phyloP scores from a whole-genome alignment of 2,329 filamentous ascomycete species.

The Orbilia brochopaga region DNA sequence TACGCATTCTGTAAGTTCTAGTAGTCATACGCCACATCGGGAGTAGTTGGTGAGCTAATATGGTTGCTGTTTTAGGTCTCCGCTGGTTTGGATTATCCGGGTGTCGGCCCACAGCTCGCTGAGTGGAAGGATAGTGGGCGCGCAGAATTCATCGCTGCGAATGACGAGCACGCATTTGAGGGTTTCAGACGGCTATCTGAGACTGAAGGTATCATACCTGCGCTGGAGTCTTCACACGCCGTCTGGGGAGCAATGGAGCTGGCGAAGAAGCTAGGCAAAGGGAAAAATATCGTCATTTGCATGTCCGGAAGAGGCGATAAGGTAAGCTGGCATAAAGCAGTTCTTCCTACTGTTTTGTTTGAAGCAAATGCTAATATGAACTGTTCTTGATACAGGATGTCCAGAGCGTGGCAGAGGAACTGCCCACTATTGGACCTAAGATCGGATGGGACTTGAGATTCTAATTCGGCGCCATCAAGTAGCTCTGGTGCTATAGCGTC shows the following conservation, averaged over 20 bases:
- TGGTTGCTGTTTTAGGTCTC: conserved; percentile 65
- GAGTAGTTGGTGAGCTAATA: neutral
- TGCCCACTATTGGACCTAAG: conserved; percentile 84
- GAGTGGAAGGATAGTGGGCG: conserved; percentile 90
- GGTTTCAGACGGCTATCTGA: conserved; percentile 85
- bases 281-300: conserved; percentile 89
- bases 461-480: conserved; percentile 18
- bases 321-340: conserved; percentile 22
- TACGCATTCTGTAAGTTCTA: conserved; percentile 74
- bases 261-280: conserved; percentile 89
- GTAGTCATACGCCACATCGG: neutral
- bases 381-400: conserved; percentile 67
- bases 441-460: conserved; percentile 65
- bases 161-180: conserved; percentile 84
- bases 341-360: neutral
- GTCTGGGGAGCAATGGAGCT: conserved; percentile 87
- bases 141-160: conserved; percentile 87
- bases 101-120: conserved; percentile 89
- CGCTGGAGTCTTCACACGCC: conserved; percentile 90
- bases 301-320: conserved; percentile 93
- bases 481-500: neutral
- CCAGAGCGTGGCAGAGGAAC: conserved; percentile 92
- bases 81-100: conserved; percentile 94
- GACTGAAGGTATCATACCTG: conserved; percentile 95
- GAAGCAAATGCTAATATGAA: conserved; percentile 9